phyloP scores from a whole-genome alignment of 768 basidiomycete genomes.

The Clavaria fumosa region DNA sequence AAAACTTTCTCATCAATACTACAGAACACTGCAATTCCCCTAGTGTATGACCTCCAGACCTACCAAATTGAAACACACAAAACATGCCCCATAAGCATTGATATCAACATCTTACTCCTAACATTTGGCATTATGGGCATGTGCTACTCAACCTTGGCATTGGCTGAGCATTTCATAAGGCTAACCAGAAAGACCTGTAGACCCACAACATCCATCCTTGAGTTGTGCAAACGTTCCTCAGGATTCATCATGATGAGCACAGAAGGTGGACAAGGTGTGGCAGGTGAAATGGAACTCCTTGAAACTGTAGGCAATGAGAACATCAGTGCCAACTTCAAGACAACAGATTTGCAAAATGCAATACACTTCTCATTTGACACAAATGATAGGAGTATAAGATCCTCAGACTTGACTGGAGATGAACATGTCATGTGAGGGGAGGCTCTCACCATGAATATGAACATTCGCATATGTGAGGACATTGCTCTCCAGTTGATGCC shows the following conservation, averaged over 20 bases:
- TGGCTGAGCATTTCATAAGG: slow-evolving; percentile 1
- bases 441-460: too few species aligned
- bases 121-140: slow-evolving; percentile 1
- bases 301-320: background rate
- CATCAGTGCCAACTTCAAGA: slow-evolving; percentile 1
- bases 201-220: slow-evolving; percentile 1
- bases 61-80: background rate
- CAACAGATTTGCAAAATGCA: background rate
- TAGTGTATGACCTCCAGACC: background rate
- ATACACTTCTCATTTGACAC: slow-evolving; percentile 1
- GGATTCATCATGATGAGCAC: too few species aligned
- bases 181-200: background rate
- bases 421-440: background rate
- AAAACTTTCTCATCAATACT: background rate
- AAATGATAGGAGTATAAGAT: slow-evolving; percentile 1
- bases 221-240: slow-evolving; percentile 1
- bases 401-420: background rate
- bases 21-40: slow-evolving; percentile 1
- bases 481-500: too few species aligned
- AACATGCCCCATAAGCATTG: slow-evolving; percentile 1
- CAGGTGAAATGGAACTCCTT: background rate
- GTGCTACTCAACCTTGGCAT: background rate
- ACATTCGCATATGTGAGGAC: too few species aligned
- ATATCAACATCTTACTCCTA: slow-evolving; percentile 1
- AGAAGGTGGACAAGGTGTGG: too few species aligned